Evolutionary conservation across 169 alveolate genomes (phyloP).

Genomic region (Eimeria necatrix): DNA sequence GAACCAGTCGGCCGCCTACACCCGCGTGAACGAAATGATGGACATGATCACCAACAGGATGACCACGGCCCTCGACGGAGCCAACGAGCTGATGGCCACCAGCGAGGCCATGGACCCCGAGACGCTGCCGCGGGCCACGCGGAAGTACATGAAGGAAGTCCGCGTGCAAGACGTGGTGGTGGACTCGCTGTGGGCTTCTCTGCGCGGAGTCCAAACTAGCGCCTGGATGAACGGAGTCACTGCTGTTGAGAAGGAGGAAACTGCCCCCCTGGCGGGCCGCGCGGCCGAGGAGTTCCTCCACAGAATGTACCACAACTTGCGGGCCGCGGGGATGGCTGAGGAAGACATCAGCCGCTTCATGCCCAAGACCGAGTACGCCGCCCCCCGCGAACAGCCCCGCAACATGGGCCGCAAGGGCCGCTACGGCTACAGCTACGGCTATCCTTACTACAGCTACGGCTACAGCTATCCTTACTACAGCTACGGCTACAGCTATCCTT

Average conservation of each 20-base stretch:
- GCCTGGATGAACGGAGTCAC: constrained; percentile 1
- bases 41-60: constrained; percentile 56
- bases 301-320: constrained; percentile 57
- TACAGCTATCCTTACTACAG: neutral
- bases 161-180: constrained; percentile 44
- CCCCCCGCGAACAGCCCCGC: neutral
- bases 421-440: neutral
- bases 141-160: constrained; percentile 57
- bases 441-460: constrained; percentile 15
- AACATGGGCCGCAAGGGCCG: constrained; percentile 58
- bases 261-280: constrained; percentile 3
- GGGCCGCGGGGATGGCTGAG: constrained; percentile 58
- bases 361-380: constrained; percentile 8
- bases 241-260: constrained; percentile 18
- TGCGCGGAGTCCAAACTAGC: constrained; percentile 37
- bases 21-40: constrained; percentile 48
- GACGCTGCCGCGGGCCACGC: constrained; percentile 43
- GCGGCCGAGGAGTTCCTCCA: constrained; percentile 20
- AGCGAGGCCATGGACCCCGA: constrained; percentile 51
- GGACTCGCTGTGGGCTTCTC: constrained; percentile 60
- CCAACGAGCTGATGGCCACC: constrained; percentile 53
- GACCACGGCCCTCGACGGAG: constrained; percentile 32
- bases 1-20: constrained; percentile 40
- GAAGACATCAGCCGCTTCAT: constrained; percentile 35
- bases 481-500: neutral